phyloP scores from a whole-genome alignment of 2,329 filamentous ascomycete genomes.

The Lasiodiplodia theobromae region DNA sequence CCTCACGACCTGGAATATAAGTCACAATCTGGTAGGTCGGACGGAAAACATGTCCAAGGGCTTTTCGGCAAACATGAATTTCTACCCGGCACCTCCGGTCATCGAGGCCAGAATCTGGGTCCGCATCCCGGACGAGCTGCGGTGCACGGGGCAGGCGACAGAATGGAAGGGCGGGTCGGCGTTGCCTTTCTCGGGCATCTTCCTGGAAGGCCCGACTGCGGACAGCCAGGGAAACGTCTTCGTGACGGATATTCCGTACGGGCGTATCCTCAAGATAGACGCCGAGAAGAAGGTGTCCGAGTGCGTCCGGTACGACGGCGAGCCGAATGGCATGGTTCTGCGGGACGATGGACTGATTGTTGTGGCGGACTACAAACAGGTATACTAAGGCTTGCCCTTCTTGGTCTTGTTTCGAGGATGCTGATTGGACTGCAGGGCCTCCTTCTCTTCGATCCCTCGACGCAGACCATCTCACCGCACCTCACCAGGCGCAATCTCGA shows the following conservation, averaged over 20 bases:
- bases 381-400: slow-evolving; percentile 34
- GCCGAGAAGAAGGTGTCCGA: slow-evolving; percentile 30
- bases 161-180: no score
- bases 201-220: no score
- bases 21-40: background rate
- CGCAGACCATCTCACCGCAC: slow-evolving; percentile 39
- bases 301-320: slow-evolving; percentile 49
- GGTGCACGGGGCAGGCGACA: slow-evolving; percentile 34
- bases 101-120: slow-evolving; percentile 47
- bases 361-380: slow-evolving; percentile 54
- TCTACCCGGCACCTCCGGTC: slow-evolving; percentile 43
- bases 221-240: no score
- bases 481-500: slow-evolving; percentile 51
- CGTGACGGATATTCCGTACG: no score
- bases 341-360: slow-evolving; percentile 45
- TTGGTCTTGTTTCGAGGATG: no score
- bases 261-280: no score
- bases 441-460: slow-evolving; percentile 44
- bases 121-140: slow-evolving; percentile 46
- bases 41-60: no score
- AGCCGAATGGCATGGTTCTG: slow-evolving; percentile 51
- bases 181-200: no score
- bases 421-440: slow-evolving; percentile 42
- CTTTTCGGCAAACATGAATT: slow-evolving; percentile 41
- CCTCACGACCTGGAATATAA: background rate